Percentiles rank a stretch among this genome's conserved stretches.
Conservation (phyloP, 345 rosid species). For the Salix arbutifolia region DNA sequence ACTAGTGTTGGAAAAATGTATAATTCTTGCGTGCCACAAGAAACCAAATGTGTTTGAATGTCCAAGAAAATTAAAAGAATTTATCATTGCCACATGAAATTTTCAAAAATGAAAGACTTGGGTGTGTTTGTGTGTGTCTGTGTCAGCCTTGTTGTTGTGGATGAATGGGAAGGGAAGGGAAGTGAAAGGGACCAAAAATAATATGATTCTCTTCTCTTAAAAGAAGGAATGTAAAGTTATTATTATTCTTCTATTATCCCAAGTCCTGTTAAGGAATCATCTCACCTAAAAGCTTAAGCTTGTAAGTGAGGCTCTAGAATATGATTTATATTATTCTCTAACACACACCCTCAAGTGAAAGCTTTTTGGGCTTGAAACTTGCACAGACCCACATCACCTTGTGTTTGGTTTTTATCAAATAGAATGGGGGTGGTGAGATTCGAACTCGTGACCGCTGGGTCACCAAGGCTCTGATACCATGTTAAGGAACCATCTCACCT, state of each 20-base stretch:
- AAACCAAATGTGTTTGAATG: background rate
- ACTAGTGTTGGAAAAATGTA: background rate
- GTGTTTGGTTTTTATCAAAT: no score
- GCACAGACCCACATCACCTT: no score
- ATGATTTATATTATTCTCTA: no score
- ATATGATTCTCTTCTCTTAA: background rate
- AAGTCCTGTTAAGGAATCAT: no score
- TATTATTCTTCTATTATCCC: background rate
- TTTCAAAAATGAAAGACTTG: background rate
- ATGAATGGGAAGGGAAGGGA: background rate
- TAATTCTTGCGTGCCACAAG: background rate
- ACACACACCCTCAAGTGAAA: no score
- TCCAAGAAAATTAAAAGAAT: slow-evolving; percentile 1
- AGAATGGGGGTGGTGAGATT: no score
- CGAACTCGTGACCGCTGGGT: no score
- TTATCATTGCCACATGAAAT: background rate
- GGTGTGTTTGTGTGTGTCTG: background rate
- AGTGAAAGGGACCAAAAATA: background rate
- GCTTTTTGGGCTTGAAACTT: no score
- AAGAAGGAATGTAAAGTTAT: background rate
- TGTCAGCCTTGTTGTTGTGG: background rate
- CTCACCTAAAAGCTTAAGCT: no score
- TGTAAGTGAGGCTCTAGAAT: no score
- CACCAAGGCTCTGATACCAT: no score
- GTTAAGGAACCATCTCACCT: no score